A percentile compares a stretch with the other conserved stretches of the same genome.
Conservation (phyloP, 2,329 filamentous ascomycete species). For the Eutypa lata region DNA sequence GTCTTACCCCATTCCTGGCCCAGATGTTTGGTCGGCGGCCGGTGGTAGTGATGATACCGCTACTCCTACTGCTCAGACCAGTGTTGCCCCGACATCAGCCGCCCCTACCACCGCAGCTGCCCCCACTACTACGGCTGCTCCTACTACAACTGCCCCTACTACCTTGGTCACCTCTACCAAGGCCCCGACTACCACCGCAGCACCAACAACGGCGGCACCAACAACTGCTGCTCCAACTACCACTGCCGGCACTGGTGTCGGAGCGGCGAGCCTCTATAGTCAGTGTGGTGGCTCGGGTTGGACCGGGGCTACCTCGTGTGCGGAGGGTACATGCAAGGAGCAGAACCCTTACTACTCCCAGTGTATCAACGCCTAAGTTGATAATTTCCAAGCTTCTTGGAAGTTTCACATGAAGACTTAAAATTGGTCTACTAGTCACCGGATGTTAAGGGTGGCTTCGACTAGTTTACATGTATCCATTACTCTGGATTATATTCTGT, state of each 20-base stretch:
- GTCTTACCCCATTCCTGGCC: slow-evolving; percentile 34
- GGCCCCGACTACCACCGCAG: neutral
- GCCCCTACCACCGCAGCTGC: neutral
- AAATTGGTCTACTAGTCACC: too few relatives aligned
- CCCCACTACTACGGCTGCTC: neutral
- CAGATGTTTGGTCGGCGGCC: slow-evolving; percentile 28
- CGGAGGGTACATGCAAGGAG: slow-evolving; percentile 31
- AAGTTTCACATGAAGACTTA: too few relatives aligned
- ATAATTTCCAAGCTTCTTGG: neutral
- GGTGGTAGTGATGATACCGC: slow-evolving; percentile 3
- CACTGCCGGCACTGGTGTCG: neutral
- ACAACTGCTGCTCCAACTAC: neutral
- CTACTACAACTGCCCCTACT: neutral
- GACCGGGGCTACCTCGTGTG: slow-evolving; percentile 34
- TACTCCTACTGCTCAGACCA: neutral
- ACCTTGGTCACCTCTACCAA: neutral
- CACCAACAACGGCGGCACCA: neutral
- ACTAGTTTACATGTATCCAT: neutral
- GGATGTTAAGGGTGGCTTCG: neutral
- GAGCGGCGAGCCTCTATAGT: slow-evolving; percentile 18
- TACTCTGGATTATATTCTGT: neutral
- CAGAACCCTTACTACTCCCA: slow-evolving; percentile 43
- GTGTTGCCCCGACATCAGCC: neutral
- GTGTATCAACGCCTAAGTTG: slow-evolving; percentile 22
- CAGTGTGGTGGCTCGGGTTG: slow-evolving; percentile 41